Conservation (phyloP, 2,329 filamentous ascomycete genomes). For the Cadophora sp. region DNA sequence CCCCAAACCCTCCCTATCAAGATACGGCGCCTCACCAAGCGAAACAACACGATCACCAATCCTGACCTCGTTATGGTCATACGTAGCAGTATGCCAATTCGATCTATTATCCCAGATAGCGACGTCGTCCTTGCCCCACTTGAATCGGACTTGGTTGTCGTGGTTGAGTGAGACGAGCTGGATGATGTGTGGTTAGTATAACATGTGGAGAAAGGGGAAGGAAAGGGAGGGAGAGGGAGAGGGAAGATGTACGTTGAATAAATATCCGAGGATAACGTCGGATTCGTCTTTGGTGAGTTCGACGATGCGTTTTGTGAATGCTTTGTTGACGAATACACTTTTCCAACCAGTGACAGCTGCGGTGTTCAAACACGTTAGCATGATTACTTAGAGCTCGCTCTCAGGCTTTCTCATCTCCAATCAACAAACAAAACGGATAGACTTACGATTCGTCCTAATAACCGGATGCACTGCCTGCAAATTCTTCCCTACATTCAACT, state of each 20-base stretch:
- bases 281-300: slow-evolving; percentile 61
- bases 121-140: slow-evolving; percentile 53
- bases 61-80: slow-evolving; percentile 62
- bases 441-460: slow-evolving; percentile 61
- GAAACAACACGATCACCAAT: slow-evolving; percentile 55
- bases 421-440: neutral
- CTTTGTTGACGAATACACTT: slow-evolving; percentile 52
- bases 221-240: slow-evolving; percentile 52
- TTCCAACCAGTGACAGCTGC: slow-evolving; percentile 54
- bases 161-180: slow-evolving; percentile 54
- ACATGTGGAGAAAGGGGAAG: slow-evolving; percentile 42
- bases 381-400: too few species aligned
- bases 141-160: slow-evolving; percentile 62
- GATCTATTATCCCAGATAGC: slow-evolving; percentile 72
- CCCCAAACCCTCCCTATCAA: slow-evolving; percentile 53
- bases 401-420: neutral
- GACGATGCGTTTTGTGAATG: slow-evolving; percentile 61
- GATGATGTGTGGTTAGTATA: neutral
- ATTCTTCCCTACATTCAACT: slow-evolving; percentile 61
- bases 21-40: slow-evolving; percentile 66
- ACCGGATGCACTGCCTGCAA: slow-evolving; percentile 55
- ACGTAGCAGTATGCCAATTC: slow-evolving; percentile 61
- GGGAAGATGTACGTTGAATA: slow-evolving; percentile 28
- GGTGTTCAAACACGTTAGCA: neutral
- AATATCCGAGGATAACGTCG: slow-evolving; percentile 43